Conservation (phyloP, 441 rosid genomes). For the Bruguiera hainesii region DNA sequence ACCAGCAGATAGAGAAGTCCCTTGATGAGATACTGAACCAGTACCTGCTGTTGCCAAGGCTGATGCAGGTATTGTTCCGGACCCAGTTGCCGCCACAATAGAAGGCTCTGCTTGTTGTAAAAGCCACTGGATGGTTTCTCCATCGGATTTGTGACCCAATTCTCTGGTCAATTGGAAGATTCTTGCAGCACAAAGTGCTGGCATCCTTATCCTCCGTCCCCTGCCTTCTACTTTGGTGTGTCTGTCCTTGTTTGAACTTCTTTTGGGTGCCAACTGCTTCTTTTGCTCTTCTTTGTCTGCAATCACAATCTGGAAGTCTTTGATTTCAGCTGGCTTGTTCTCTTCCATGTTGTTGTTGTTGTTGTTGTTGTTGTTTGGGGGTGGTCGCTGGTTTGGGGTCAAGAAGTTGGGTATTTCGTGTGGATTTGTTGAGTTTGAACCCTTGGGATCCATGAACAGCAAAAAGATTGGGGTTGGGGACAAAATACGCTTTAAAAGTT, state of each 20-base stretch:
- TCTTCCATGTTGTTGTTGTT: constrained; percentile 38
- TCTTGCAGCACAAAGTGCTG: constrained; percentile 94
- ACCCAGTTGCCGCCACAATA: constrained; percentile 84
- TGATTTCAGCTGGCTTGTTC: constrained; percentile 57
- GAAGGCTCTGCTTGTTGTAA: constrained; percentile 93
- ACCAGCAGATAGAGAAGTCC: constrained; percentile 56
- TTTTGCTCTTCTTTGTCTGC: constrained; percentile 59
- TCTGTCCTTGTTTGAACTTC: constrained; percentile 92
- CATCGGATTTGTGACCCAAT: constrained; percentile 96
- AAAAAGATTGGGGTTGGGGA: constrained; percentile 16
- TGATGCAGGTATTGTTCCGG: constrained; percentile 95
- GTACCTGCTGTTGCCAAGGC: constrained; percentile 67
- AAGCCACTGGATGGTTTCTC: constrained; percentile 95
- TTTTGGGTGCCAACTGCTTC: constrained; percentile 72
- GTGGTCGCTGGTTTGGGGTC: constrained; percentile 25
- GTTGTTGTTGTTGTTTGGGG: constrained; percentile 5
- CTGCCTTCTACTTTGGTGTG: constrained; percentile 96
- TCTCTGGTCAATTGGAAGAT: constrained; percentile 93
- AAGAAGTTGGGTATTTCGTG: constrained; percentile 56
- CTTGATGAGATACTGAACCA: constrained; percentile 60
- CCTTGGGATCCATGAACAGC: constrained; percentile 85
- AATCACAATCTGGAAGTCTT: constrained; percentile 70
- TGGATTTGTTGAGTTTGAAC: constrained; percentile 33
- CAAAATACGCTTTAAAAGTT: constrained; percentile 16
- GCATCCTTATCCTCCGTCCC: constrained; percentile 96